Conservation (phyloP, 2,329 filamentous ascomycete genomes). For the Colletotrichum graminicola region DNA sequence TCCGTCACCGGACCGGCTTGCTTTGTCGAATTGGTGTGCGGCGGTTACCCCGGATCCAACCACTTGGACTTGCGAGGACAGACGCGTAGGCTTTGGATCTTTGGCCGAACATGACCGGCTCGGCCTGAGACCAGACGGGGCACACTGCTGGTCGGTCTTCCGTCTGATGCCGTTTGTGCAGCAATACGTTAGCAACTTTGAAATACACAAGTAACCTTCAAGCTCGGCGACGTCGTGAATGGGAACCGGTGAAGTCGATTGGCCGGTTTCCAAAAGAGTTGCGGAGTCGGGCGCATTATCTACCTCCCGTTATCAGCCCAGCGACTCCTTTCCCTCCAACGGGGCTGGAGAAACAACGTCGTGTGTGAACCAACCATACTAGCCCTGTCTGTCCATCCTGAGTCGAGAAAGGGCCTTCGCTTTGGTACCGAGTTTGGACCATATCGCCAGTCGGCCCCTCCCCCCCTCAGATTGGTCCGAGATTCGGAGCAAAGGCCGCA, state of each 20-base stretch:
- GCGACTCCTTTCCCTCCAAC: not conserved
- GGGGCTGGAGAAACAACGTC: not conserved
- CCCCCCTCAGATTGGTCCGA: too few species aligned
- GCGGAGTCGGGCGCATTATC: not conserved
- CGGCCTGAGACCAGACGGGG: not conserved
- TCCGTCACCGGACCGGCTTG: not conserved
- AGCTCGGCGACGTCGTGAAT: not conserved
- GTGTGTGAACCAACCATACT: not conserved
- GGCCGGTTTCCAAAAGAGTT: not conserved
- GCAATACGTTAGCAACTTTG: conserved; percentile 29
- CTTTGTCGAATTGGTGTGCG: not conserved
- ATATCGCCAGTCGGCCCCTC: too few species aligned
- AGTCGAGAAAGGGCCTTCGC: not conserved
- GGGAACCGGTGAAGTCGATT: not conserved
- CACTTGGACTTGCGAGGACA: not conserved
- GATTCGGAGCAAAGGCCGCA: not conserved
- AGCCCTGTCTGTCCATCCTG: not conserved
- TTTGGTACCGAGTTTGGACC: not conserved
- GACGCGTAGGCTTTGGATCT: not conserved
- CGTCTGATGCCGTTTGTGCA: conserved; percentile 6
- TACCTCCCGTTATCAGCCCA: not conserved
- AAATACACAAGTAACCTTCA: conserved; percentile 11
- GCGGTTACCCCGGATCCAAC: not conserved
- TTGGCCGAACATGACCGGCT: not conserved
- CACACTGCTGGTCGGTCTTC: not conserved